Evolutionary conservation across 108 stramenopile genomes (phyloP).

Genomic region (Skeletonema potamos): DNA sequence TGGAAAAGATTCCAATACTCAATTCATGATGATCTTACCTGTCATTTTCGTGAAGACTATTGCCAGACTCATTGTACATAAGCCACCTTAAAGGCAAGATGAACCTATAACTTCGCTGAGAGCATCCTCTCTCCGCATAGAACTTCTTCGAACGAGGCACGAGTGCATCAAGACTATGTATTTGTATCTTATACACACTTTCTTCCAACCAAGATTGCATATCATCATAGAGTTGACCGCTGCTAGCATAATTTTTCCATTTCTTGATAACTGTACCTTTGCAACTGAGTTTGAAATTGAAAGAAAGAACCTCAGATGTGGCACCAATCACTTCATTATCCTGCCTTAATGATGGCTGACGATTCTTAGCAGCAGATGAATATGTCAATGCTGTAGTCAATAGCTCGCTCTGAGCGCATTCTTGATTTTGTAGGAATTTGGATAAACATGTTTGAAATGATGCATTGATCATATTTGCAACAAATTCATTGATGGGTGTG

Average conservation of each 20-base stretch:
- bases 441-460: conserved; percentile 11
- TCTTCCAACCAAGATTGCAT: conserved; percentile 17
- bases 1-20: too few species aligned
- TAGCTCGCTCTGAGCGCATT: not conserved
- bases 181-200: conserved; percentile 13
- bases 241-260: conserved; percentile 36
- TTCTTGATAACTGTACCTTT: conserved; percentile 1
- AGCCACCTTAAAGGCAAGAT: conserved; percentile 70
- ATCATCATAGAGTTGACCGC: conserved; percentile 16
- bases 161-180: conserved; percentile 35
- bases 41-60: not conserved
- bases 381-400: conserved; percentile 45
- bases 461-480: conserved; percentile 35
- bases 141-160: conserved; percentile 46
- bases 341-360: conserved; percentile 59
- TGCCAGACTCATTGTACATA: conserved; percentile 27
- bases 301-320: conserved; percentile 32
- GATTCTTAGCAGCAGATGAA: conserved; percentile 49
- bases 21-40: too few species aligned
- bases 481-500: conserved; percentile 29
- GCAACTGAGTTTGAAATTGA: conserved; percentile 35
- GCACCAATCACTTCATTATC: conserved; percentile 48
- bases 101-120: conserved; percentile 71
- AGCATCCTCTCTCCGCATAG: conserved; percentile 69
- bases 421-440: not conserved